phyloP scores from a whole-genome alignment of 352 stramenopile species.

The Pythium biforme region DNA sequence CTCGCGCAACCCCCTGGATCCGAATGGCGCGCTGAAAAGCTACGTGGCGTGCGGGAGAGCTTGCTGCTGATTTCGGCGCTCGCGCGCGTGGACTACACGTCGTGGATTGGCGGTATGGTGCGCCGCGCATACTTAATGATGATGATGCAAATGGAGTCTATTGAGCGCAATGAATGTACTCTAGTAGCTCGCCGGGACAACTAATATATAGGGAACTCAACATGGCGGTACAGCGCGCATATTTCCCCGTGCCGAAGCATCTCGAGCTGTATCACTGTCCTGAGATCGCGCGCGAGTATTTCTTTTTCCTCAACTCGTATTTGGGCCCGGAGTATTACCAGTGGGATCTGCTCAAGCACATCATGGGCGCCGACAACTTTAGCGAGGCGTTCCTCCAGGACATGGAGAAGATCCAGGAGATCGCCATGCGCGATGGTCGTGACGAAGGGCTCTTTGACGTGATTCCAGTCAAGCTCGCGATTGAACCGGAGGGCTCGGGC shows the following conservation, averaged over 20 bases:
- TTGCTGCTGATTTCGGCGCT: neutral
- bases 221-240: neutral
- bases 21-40: neutral
- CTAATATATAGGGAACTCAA: too few relatives aligned
- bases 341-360: conserved; percentile 6
- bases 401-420: conserved; percentile 1
- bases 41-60: neutral
- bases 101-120: conserved; percentile 12
- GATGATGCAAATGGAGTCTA: too few relatives aligned
- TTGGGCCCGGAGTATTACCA: conserved; percentile 4
- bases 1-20: neutral
- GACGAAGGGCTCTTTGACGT: neutral
- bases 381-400: neutral
- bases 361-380: conserved; percentile 3
- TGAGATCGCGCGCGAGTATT: conserved; percentile 7
- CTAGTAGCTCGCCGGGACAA: too few relatives aligned
- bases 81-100: conserved; percentile 9
- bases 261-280: conserved; percentile 2
- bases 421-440: neutral
- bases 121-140: neutral
- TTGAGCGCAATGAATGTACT: too few relatives aligned
- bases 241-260: neutral
- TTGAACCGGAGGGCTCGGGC: neutral
- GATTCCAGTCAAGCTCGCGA: conserved; percentile 7
- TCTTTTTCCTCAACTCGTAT: conserved; percentile 12